A percentile compares a stretch with the other conserved stretches of the same genome.
Conservation (phyloP, 176 grass and related monocot genomes). For the Zoysia japonica region DNA sequence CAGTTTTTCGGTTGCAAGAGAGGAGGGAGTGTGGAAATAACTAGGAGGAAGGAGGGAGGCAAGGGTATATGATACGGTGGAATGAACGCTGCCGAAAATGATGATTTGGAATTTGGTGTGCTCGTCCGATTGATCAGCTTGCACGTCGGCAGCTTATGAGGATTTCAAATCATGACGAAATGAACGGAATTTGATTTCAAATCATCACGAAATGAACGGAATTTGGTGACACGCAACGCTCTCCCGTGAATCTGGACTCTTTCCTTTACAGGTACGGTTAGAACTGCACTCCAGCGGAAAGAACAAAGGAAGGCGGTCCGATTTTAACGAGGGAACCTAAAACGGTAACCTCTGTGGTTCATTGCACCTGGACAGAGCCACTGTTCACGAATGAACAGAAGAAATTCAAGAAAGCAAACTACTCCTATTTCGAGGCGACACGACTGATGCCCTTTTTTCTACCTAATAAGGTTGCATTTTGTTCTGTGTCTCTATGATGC, state of each 20-base stretch:
- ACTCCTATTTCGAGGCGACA: background rate
- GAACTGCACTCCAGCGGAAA: background rate
- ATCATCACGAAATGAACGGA: background rate
- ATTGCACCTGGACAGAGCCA: conserved; percentile 46
- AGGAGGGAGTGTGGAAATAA: background rate
- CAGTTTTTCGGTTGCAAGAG: background rate
- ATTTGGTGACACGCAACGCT: background rate
- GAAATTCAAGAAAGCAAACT: background rate
- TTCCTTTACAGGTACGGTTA: conserved; percentile 29
- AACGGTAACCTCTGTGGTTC: conserved; percentile 13
- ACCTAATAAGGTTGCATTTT: background rate
- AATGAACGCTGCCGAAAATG: background rate
- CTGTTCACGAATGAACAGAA: background rate
- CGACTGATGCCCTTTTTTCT: background rate
- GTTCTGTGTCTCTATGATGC: background rate
- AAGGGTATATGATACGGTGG: conserved; percentile 31
- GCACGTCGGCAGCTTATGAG: background rate
- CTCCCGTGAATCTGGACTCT: conserved; percentile 30
- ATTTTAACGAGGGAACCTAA: conserved; percentile 17
- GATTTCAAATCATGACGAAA: background rate
- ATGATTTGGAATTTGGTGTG: background rate
- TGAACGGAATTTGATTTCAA: background rate
- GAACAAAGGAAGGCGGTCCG: background rate
- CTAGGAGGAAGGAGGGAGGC: background rate
- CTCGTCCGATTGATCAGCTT: background rate